phyloP scores from a whole-genome alignment of 345 rosid species.

The Linum trigynum region DNA sequence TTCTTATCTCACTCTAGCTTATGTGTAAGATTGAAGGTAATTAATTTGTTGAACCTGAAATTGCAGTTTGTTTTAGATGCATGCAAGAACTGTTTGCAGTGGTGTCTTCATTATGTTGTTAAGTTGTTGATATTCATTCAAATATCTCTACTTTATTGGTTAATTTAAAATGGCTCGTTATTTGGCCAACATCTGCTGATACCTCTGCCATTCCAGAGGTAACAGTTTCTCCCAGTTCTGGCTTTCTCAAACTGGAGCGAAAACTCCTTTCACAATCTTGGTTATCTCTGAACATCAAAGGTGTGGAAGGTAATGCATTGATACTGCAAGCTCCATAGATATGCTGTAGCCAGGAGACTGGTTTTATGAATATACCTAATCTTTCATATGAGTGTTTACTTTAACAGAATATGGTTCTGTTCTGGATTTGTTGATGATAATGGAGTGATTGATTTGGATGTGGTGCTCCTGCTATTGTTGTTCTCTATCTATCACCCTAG shows the following conservation, averaged over 20 bases:
- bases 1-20: too few species aligned
- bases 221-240: neutral
- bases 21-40: too few species aligned
- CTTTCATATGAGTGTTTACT: neutral
- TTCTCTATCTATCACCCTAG: slow-evolving; percentile 26
- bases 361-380: neutral
- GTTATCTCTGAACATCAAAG: neutral
- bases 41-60: too few species aligned
- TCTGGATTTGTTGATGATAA: neutral
- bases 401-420: slow-evolving; percentile 5
- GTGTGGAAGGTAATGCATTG: neutral
- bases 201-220: neutral
- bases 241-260: neutral
- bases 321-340: neutral
- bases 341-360: neutral
- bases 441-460: neutral
- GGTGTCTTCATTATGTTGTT: neutral
- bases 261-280: neutral
- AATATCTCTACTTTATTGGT: neutral
- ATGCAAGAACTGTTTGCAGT: neutral
- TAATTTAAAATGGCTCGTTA: neutral
- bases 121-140: too few species aligned
- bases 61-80: too few species aligned
- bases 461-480: neutral
- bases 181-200: neutral